These are phyloP conservation scores for Gossypium aridum DNA, from an alignment of 441 rosid species.

Conservation along the genomic window DNA sequence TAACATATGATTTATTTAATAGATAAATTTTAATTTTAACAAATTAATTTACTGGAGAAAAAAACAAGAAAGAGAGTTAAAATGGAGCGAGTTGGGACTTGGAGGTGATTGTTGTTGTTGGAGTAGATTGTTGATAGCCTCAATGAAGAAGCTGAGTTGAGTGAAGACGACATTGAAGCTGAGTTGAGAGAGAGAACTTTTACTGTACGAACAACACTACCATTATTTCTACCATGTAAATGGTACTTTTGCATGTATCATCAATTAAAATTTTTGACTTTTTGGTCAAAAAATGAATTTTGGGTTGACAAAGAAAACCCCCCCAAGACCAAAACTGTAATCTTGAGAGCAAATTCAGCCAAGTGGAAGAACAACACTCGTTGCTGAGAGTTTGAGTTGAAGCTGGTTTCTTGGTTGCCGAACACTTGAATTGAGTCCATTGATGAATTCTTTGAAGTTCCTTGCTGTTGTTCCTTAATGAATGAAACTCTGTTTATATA, in stretches of 20 bases:
- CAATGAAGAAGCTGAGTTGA: conserved; percentile 46
- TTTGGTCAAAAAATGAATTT: background rate
- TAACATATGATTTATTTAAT: too few relatives aligned
- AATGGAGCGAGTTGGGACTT: conserved; percentile 31
- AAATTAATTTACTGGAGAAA: too few relatives aligned
- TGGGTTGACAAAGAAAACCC: background rate
- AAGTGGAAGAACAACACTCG: conserved; percentile 26
- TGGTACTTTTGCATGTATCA: too few relatives aligned
- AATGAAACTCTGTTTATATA: background rate
- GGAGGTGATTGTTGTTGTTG: conserved; percentile 7
- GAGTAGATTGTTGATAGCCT: conserved; percentile 25
- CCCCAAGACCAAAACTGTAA: background rate
- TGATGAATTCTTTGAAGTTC: background rate
- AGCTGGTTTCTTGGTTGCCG: background rate
- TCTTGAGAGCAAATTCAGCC: background rate
- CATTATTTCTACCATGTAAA: background rate
- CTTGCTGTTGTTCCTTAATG: background rate
- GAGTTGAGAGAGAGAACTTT: background rate
- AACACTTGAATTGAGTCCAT: background rate
- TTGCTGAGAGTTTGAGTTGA: conserved; percentile 34
- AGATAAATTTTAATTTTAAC: too few relatives aligned
- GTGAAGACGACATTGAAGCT: conserved; percentile 54
- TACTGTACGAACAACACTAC: background rate
- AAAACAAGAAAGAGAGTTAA: conserved; percentile 19
- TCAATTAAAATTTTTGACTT: background rate